phyloP scores from a whole-genome alignment of 441 rosid species.

The Viola pubescens region DNA sequence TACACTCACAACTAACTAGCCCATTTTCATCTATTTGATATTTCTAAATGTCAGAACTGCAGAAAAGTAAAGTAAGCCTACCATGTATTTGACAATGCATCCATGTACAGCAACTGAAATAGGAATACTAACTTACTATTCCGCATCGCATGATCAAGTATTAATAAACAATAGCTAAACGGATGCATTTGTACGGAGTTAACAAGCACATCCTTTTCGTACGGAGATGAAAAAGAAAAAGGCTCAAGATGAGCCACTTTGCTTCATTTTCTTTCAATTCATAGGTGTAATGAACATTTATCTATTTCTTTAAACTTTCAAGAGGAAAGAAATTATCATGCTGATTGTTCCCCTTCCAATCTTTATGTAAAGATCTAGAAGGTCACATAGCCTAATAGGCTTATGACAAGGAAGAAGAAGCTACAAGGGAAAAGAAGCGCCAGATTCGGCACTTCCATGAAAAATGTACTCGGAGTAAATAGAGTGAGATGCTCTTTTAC shows the following conservation, averaged over 20 bases:
- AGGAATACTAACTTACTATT: no score
- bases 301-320: constrained; percentile 18
- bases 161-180: no score
- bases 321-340: constrained; percentile 20
- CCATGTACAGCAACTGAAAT: no score
- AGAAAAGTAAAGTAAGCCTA: no score
- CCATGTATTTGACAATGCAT: no score
- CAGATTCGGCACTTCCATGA: constrained; percentile 12
- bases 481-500: constrained; percentile 32
- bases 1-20: no score
- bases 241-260: background rate
- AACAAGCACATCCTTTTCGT: no score
- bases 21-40: no score
- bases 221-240: no score
- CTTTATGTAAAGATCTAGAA: constrained; percentile 14
- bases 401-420: constrained; percentile 8
- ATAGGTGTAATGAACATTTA: constrained; percentile 12
- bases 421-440: constrained; percentile 10
- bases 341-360: constrained; percentile 7
- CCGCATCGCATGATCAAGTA: no score
- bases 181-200: no score
- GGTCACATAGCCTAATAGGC: constrained; percentile 1
- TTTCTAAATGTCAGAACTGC: no score
- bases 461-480: constrained; percentile 18
- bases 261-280: constrained; percentile 19